Conservation (phyloP, 371 early-diverging fungal genomes). For the Fennellomyces sp. region DNA sequence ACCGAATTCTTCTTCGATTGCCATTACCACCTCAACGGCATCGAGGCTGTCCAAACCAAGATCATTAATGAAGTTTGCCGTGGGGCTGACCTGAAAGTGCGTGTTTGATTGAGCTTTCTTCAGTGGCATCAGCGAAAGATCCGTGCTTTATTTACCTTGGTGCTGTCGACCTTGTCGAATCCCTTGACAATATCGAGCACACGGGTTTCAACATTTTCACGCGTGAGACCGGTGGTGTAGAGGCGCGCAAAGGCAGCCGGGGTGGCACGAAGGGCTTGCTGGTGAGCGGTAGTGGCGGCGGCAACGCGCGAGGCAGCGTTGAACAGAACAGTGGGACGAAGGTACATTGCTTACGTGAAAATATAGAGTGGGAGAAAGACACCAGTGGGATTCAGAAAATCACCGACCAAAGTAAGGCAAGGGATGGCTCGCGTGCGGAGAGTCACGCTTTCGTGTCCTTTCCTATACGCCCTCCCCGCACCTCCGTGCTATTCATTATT, state of each 20-base stretch:
- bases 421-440: too few relatives aligned
- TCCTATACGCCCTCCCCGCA: too few relatives aligned
- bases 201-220: slow-evolving; percentile 75
- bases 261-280: not conserved
- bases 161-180: slow-evolving; percentile 92
- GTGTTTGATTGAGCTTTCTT: too few relatives aligned
- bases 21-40: slow-evolving; percentile 98
- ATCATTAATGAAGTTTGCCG: slow-evolving; percentile 89
- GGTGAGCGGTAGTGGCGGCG: not conserved
- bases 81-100: slow-evolving; percentile 83
- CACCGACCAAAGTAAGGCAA: too few relatives aligned
- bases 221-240: slow-evolving; percentile 66
- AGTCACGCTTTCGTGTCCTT: too few relatives aligned
- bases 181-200: slow-evolving; percentile 86
- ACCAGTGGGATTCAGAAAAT: too few relatives aligned
- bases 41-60: slow-evolving; percentile 95
- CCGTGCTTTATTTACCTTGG: slow-evolving; percentile 68
- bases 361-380: too few relatives aligned
- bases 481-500: too few relatives aligned
- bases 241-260: slow-evolving; percentile 45
- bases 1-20: slow-evolving; percentile 98
- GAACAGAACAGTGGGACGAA: slow-evolving; percentile 50
- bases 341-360: too few relatives aligned
- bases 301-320: slow-evolving; percentile 59
- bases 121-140: too few relatives aligned